Conservation (phyloP, 23 red algal species). For the Gracilariopsis chorda region DNA sequence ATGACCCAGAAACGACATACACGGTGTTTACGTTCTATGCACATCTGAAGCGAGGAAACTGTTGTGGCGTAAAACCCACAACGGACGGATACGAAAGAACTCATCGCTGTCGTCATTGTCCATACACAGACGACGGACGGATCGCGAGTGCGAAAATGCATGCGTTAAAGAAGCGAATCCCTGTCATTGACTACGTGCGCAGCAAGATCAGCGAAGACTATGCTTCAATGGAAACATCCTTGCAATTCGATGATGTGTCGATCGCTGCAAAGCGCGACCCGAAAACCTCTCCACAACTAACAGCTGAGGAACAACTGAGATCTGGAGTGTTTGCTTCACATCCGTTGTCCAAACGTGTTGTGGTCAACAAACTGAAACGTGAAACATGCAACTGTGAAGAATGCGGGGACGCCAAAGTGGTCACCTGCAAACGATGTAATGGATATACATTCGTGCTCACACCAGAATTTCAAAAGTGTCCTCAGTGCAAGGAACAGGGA, state of each 20-base stretch:
- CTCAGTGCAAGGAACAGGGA: slow-evolving; percentile 13
- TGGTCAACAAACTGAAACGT: neutral
- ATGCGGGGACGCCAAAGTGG: neutral
- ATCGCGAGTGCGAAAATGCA: slow-evolving; percentile 25
- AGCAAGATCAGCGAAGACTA: neutral
- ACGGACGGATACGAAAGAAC: slow-evolving; percentile 23
- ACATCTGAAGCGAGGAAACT: slow-evolving; percentile 45
- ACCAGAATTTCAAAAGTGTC: slow-evolving; percentile 38
- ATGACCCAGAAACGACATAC: slow-evolving; percentile 58
- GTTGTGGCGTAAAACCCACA: slow-evolving; percentile 47
- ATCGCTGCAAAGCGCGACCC: no score
- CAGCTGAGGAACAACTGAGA: no score
- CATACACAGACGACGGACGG: slow-evolving; percentile 35
- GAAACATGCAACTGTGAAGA: neutral
- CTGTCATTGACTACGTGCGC: slow-evolving; percentile 20
- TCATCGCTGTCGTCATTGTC: slow-evolving; percentile 75
- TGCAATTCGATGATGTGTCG: neutral
- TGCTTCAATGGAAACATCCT: neutral
- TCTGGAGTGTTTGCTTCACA: neutral
- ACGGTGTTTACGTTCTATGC: slow-evolving; percentile 55
- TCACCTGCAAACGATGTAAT: slow-evolving; percentile 41
- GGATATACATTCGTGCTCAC: slow-evolving; percentile 29
- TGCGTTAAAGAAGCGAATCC: slow-evolving; percentile 8
- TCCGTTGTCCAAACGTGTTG: neutral
- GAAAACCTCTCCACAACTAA: no score